Evolutionary conservation across 1,139 yeast species (phyloP), one percentile per base, ranked within the genome.

Genomic region (Eremothecium coryli): DNA sequence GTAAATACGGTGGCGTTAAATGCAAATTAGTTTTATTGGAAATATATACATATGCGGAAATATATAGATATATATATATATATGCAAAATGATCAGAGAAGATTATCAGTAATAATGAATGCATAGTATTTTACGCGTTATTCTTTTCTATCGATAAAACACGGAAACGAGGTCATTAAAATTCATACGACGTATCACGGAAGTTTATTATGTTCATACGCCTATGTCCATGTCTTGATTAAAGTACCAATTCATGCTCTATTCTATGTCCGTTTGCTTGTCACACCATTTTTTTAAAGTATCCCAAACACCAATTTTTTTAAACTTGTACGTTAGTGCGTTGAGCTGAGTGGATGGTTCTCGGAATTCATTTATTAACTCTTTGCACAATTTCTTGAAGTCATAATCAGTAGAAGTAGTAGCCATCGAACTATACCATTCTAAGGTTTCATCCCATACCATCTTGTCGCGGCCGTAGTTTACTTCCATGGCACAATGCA

Each of bases 391-490:
- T 5, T 43, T 33, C 36, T 46, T 50, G 18, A 54, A 46, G 8
- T 34, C 33, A 5, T 28, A 6, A 18, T 54, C 52, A 4, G 37
- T 30, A n/a, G 45, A 31, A 5, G 50, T 41, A 32, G 45, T 47
- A n/a, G 50, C 37, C 8, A 93, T 95, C 8, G 95, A 95, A 23
- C 93, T 76, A 59, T 85, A 88, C 57, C 84, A 94, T 33, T 76
- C 70, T 45, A 85, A 68, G 49, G 85, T 84, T 10, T 78, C 80
- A 53, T 76, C 74, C 93, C 90, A 80, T 8, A 78, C 73, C 13
- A 64, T 58, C 4, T 18, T 18, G 11, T 27, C 30, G 44, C 78
- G 70, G 3, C 46, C 36, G 26, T 42, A 38, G 7, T 36, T 31
- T 54, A 86, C 81, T 45, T 70, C 67, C 46, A 95, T 70, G n/a